Evolutionary conservation across 805 yeast species (phyloP), one percentile per base, ranked within the genome.

Genomic region (Cyberlindnera sargentensis): DNA sequence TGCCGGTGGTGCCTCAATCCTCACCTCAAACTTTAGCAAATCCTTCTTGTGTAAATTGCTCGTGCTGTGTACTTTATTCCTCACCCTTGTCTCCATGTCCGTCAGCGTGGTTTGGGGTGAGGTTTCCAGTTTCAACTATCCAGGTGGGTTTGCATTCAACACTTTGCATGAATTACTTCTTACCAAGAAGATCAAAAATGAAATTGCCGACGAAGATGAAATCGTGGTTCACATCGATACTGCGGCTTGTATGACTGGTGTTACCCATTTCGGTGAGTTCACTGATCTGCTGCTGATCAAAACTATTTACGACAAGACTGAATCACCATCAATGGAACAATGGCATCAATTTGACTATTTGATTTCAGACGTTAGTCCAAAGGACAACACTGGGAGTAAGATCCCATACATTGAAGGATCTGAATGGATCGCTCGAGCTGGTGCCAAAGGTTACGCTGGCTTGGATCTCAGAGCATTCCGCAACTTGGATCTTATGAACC

Each of bases 161-260:
- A 55, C 56, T 24, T 70, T 84, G 45, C 84, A 87, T 53, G 52
- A 67, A 8, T 58, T 66, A 35, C 53, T 75, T 26, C 41, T 64
- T 28, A 38, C 44, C 42, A 39, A 7, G 47, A 47, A 32, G 11
- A 8, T 42, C 11, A 33, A 24, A 31, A 41, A 31, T 42, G 34
- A 43, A 15, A 44, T 43, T 5, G 38, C 42, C 4, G 44, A 57
- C 26, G 47, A 60, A 4, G 46, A 15, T 7, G 41, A 45, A 11
- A 20, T 68, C 15, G 61, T 70, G 0, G 78, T 90, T 8, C 95
- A 90, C 61, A 64, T 87, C 65, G 95, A 85, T 54, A 81, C 82
- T 3, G 76, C 84, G 0, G 73, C 91, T 0, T 86, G 95, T 55
- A 88, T 87, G 93, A 79, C 91, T 1, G 98, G 98, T 7, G 82